These are phyloP conservation scores for Mrakia hoshinonis DNA, from an alignment of 768 basidiomycete species.

Conservation along the genomic window DNA sequence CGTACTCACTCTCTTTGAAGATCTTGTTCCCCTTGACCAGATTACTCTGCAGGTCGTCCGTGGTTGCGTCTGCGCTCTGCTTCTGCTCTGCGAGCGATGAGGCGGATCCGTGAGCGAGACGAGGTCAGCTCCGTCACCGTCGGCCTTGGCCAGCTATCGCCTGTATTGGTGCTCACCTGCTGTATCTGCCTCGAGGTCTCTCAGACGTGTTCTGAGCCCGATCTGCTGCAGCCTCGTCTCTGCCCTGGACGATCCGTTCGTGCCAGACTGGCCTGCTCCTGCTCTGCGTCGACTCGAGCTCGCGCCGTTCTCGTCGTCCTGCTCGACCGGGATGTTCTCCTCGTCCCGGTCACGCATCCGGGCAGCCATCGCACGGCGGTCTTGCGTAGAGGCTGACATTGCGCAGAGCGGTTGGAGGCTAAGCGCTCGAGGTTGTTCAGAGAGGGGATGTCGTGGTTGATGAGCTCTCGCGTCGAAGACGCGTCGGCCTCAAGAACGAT, in stretches of 20 bases:
- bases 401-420: background rate
- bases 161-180: background rate
- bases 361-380: background rate
- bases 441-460: no score
- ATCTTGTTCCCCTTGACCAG: conserved; percentile 31
- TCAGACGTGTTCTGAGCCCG: background rate
- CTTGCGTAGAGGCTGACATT: background rate
- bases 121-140: background rate
- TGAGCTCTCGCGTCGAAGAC: no score
- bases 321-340: background rate
- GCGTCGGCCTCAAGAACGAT: no score
- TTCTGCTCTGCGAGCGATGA: conserved; percentile 47
- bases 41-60: conserved; percentile 27
- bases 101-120: background rate
- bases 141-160: background rate
- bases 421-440: no score
- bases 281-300: background rate
- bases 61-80: conserved; percentile 31
- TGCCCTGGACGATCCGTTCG: background rate
- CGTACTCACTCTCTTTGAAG: conserved; percentile 32
- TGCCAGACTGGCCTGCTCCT: background rate
- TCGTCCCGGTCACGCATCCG: background rate
- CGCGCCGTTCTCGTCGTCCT: background rate
- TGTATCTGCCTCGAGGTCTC: background rate
- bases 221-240: background rate